Evolutionary conservation across 805 yeast genomes (phyloP), one percentile per base, ranked within the genome.

Genomic region (Cyberlindnera mycetangii): DNA sequence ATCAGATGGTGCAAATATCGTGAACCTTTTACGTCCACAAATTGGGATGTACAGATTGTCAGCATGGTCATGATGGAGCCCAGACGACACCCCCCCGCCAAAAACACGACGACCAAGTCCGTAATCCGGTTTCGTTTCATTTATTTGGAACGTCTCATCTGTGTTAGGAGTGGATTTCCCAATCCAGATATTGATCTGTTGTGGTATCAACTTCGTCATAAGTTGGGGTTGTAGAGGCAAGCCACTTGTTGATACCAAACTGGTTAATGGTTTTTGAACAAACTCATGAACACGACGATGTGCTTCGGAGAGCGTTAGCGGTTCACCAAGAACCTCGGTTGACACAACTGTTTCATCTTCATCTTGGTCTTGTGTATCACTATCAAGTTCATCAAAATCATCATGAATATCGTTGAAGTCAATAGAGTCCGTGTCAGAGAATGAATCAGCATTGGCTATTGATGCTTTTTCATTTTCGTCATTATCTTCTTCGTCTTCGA

Each of bases 21-120:
- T 83, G 60, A 85, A 85, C 48, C 89, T 59, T 54, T 85, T 85
- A 7, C 53, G 57, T 0, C 92, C 93, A 21, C 71, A 63, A 1
- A 79, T 57, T 2, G 85, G 76, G 5, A 84, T 68, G 58, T 85
- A 85, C 28, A 85, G 64, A 55, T 85, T 85, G 57, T 84, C 90
- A 2, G 90, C 87, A 62, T 84, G 90, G 59, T 85, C 92, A 59
- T 85, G 92, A 54, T 85, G 92, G 11, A 85, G 64, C 0, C 92
- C 92, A 1, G 89, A 81, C 0, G 89, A 81, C 1, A 81, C 69
- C 2, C 83, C 84, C 1, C 70, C 68, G 1, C 76, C 75, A 1
- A 88, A 84, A 1, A 83, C 62, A 18, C 65, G 65, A 55, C 78
- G 75, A 1, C 87, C 87, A 5, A 80, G 59, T 1, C 76, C 75